Evolutionary conservation across 31 red algal genomes (phyloP).

Genomic region (Endocladia muricata): DNA sequence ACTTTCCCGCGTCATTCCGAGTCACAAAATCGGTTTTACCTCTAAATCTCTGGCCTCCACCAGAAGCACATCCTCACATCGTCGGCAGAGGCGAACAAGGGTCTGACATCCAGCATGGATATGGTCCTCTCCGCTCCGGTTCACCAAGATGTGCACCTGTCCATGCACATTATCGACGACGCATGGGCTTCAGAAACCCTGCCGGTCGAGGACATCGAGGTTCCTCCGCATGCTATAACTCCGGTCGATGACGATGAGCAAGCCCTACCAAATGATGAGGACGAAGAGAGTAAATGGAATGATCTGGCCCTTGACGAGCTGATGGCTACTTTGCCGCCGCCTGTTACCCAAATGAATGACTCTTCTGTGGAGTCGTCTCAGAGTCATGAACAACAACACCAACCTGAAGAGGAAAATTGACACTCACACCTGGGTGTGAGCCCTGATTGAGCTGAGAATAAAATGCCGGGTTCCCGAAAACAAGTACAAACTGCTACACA

Average conservation of each 20-base stretch:
- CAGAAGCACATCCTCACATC: too few relatives aligned
- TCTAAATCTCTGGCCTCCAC: too few relatives aligned
- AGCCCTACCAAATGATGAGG: conserved; percentile 9
- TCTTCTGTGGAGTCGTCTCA: too few relatives aligned
- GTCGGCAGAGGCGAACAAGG: too few relatives aligned
- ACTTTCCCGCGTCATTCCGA: too few relatives aligned
- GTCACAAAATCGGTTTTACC: too few relatives aligned
- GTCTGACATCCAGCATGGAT: conserved; percentile 34
- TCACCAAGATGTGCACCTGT: conserved; percentile 37
- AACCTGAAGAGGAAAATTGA: not conserved
- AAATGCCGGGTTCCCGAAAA: too few relatives aligned
- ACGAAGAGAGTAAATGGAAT: conserved; percentile 54
- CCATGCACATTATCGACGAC: conserved; percentile 42
- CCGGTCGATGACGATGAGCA: conserved; percentile 50
- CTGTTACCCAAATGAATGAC: too few relatives aligned
- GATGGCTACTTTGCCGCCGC: too few relatives aligned
- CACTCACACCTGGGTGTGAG: too few relatives aligned
- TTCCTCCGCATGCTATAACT: conserved; percentile 9
- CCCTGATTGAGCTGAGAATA: too few relatives aligned
- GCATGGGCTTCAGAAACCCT: conserved; percentile 48
- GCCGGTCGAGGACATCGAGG: conserved; percentile 46
- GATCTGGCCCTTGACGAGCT: conserved; percentile 48
- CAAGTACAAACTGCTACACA: not conserved
- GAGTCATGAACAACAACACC: not conserved
- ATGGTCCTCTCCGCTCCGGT: conserved; percentile 45